phyloP scores from a whole-genome alignment of 441 rosid genomes.

The Biscutella laevigata region DNA sequence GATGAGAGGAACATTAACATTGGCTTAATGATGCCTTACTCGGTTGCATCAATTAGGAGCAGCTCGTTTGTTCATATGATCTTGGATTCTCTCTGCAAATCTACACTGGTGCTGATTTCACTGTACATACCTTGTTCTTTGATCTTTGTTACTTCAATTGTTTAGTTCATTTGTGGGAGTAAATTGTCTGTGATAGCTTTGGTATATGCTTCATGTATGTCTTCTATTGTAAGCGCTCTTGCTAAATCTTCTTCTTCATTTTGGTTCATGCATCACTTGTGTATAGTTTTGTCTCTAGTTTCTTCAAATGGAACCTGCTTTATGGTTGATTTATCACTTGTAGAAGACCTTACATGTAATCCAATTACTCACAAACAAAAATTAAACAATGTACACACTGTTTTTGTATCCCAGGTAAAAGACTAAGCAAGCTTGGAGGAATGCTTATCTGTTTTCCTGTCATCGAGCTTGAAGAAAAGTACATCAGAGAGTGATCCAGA shows the following conservation, averaged over 20 bases:
- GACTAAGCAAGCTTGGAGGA: not conserved
- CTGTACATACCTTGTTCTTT: not conserved
- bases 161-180: not conserved
- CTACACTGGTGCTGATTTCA: not conserved
- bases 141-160: not conserved
- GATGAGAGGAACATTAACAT: not conserved
- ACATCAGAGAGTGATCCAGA: slow-evolving; percentile 27
- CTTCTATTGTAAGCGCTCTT: not conserved
- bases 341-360: slow-evolving; percentile 6
- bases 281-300: not conserved
- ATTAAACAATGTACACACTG: slow-evolving; percentile 11
- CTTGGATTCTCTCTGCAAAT: not conserved
- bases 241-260: not conserved
- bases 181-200: not conserved
- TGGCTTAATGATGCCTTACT: not conserved
- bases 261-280: not conserved
- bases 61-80: not conserved
- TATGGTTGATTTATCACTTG: not conserved
- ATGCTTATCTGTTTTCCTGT: not conserved
- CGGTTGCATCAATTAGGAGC: not conserved
- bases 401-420: not conserved
- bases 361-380: slow-evolving; percentile 8
- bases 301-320: not conserved
- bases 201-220: not conserved
- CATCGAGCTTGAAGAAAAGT: slow-evolving; percentile 13